These are phyloP conservation scores for Penicillium coprophilum DNA, from an alignment of 495 filamentous ascomycete species.

Conservation along the genomic window DNA sequence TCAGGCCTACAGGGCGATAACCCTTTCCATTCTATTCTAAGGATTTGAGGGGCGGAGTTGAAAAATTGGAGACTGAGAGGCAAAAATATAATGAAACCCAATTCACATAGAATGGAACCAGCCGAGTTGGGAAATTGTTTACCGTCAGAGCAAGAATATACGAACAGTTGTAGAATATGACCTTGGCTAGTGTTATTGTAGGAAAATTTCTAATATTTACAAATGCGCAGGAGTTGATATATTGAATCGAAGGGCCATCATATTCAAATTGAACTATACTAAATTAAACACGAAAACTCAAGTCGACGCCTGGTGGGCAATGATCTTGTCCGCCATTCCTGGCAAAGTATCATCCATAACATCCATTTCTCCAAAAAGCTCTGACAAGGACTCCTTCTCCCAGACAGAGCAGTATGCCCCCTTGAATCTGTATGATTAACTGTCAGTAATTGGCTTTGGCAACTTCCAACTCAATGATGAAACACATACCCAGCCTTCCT, in stretches of 20 bases:
- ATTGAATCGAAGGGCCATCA: not conserved
- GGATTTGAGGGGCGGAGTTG: not conserved
- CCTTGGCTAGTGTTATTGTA: not conserved
- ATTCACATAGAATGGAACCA: too few species aligned
- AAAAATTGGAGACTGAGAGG: too few species aligned
- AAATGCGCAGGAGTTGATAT: not conserved
- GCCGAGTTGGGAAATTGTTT: not conserved
- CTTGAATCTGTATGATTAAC: conserved; percentile 27
- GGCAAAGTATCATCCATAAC: conserved; percentile 40
- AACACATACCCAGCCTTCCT: conserved; percentile 28
- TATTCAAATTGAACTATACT: not conserved
- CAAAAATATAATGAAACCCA: too few species aligned
- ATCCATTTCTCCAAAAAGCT: conserved; percentile 41
- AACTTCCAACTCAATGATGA: not conserved
- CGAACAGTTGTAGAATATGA: too few species aligned
- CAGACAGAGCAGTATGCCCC: conserved; percentile 35
- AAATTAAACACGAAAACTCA: not conserved
- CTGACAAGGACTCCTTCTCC: conserved; percentile 37
- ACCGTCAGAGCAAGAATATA: not conserved
- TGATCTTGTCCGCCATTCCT: conserved; percentile 43
- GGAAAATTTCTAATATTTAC: not conserved
- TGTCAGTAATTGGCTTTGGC: not conserved
- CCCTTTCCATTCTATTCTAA: not conserved
- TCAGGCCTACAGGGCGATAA: not conserved
- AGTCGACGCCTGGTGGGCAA: conserved; percentile 23